Evolutionary conservation across 345 rosid species (phyloP).

Genomic region (Abelmoschus esculentus): DNA sequence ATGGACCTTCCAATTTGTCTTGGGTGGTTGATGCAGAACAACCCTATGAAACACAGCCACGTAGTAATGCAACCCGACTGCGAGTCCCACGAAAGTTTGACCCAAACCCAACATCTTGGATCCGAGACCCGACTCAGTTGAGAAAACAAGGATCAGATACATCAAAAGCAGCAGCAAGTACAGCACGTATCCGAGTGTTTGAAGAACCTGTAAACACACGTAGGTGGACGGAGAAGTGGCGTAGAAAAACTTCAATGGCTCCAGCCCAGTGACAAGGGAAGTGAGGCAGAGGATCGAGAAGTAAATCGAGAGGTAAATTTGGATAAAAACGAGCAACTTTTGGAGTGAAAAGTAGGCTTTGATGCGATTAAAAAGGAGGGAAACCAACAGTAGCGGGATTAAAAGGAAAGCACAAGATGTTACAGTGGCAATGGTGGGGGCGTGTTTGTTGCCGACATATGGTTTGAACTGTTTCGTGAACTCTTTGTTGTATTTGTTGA

Average conservation of each 20-base stretch:
- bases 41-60: constrained; percentile 83
- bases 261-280: constrained; percentile 66
- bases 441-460: constrained; percentile 64
- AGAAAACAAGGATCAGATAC: constrained; percentile 72
- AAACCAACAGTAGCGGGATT: constrained; percentile 71
- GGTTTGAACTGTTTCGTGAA: constrained; percentile 79
- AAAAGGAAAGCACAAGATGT: constrained; percentile 63
- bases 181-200: constrained; percentile 64
- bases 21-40: constrained; percentile 74
- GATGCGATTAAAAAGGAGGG: constrained; percentile 63
- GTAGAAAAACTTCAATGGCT: constrained; percentile 76
- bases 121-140: constrained; percentile 57
- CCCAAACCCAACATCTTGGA: constrained; percentile 54
- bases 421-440: constrained; percentile 56
- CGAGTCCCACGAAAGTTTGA: constrained; percentile 64
- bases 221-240: constrained; percentile 69
- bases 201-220: constrained; percentile 64
- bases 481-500: constrained; percentile 69
- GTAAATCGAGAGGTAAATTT: constrained; percentile 88
- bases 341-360: constrained; percentile 89
- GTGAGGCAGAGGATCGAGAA: constrained; percentile 78
- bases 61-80: constrained; percentile 84
- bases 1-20: constrained; percentile 84
- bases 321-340: constrained; percentile 68
- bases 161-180: constrained; percentile 69